Evolutionary conservation across 2,329 filamentous ascomycete species (phyloP).

Genomic region (Fusarium tricinctum): DNA sequence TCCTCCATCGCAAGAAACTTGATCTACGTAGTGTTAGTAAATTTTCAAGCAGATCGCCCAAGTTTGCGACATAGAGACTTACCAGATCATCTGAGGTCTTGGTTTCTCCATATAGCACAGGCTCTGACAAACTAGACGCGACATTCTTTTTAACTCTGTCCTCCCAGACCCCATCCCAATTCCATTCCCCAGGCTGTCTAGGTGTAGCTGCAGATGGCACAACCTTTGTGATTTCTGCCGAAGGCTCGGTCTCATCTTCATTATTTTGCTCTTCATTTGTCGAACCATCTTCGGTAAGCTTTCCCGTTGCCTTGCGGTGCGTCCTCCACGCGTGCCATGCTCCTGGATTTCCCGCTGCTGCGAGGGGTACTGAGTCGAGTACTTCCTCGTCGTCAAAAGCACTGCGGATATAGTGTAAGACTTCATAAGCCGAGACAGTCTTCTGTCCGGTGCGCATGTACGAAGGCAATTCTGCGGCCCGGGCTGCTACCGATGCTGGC

Average conservation of each 20-base stretch:
- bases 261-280: conserved; percentile 1
- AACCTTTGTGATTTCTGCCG: conserved; percentile 26
- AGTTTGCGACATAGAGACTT: conserved; percentile 53
- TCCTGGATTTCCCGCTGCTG: conserved; percentile 88
- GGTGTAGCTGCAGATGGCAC: conserved; percentile 15
- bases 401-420: conserved; percentile 85
- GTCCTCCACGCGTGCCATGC: conserved; percentile 95
- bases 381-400: conserved; percentile 84
- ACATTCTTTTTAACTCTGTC: conserved; percentile 86
- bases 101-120: conserved; percentile 79
- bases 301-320: conserved; percentile 64
- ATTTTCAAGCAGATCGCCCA: too few species aligned
- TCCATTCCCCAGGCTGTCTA: conserved; percentile 82
- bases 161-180: conserved; percentile 98
- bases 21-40: conserved; percentile 62
- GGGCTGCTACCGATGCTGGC: conserved; percentile 47
- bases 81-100: conserved; percentile 79
- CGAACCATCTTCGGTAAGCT: conserved; percentile 39
- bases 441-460: conserved; percentile 60
- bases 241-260: conserved; percentile 6
- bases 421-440: conserved; percentile 71
- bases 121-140: conserved; percentile 81
- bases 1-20: conserved; percentile 76
- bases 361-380: conserved; percentile 82
- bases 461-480: conserved; percentile 49